Conservation (phyloP, 331 rosid species). For the Quercus phellos region DNA sequence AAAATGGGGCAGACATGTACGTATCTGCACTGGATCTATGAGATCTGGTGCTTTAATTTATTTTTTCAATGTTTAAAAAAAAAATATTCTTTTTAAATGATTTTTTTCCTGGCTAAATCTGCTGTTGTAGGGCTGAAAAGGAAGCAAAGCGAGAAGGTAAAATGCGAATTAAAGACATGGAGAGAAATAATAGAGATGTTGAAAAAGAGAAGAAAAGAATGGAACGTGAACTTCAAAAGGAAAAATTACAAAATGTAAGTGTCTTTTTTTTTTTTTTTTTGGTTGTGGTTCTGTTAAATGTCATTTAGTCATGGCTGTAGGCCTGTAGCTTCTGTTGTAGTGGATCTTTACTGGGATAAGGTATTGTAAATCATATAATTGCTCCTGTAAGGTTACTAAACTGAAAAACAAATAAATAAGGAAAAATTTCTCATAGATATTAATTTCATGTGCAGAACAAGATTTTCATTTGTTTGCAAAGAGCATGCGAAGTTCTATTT, state of each 20-base stretch:
- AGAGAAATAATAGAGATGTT: constrained; percentile 53
- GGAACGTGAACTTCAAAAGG: constrained; percentile 43
- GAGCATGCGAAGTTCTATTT: not conserved
- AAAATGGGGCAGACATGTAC: constrained; percentile 63
- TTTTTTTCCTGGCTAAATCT: not conserved
- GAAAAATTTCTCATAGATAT: not conserved
- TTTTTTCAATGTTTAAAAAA: not conserved
- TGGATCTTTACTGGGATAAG: not conserved
- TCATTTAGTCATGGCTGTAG: constrained; percentile 1
- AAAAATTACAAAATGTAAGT: constrained; percentile 54
- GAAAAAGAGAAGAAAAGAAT: constrained; percentile 58
- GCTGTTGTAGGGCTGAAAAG: constrained; percentile 56
- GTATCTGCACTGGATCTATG: constrained; percentile 5
- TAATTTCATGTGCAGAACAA: not conserved
- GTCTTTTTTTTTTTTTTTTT: constrained; percentile 1
- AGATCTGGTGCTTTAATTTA: constrained; percentile 2
- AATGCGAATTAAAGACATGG: constrained; percentile 63
- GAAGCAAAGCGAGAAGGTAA: constrained; percentile 63
- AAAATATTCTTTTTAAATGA: not conserved
- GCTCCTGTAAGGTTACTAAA: not conserved
- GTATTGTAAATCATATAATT: not conserved
- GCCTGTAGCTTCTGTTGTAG: not conserved
- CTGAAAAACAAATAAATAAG: not conserved
- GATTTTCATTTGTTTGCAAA: not conserved
- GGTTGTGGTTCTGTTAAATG: not conserved